Evolutionary conservation across 768 basidiomycete species (phyloP), one percentile per base, ranked within the genome.

Genomic region (Sarcodon aspratus): DNA sequence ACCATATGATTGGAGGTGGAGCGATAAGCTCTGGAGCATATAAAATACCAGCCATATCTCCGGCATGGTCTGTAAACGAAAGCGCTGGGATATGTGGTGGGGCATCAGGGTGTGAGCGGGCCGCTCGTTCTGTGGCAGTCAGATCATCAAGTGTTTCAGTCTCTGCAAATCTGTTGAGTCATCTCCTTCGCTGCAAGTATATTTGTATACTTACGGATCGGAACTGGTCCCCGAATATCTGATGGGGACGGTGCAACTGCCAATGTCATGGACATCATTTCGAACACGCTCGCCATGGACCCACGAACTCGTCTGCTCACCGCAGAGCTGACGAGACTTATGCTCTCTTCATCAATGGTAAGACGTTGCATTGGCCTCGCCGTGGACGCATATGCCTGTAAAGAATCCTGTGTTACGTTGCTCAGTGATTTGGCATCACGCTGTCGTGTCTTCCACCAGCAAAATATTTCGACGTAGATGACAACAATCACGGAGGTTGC

Each of bases 1-100:
- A 69, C 88, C 88, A 90, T 46, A 92, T 85, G 51, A 84, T 79
- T 1, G 86, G 87, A 15, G 75, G 68, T 13, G 86, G 85, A 10
- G 85, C 84, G 53, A 86, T 74, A 36, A 90, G 71, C 61, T 87
- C 87, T 1, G 87, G 85, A 4, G 88, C 85, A 59, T 90, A 92
- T 36, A 92, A 66, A 48, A 90, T 79, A 12, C 80, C 79, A 6
- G 77, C 74, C 75, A 85, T 81, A 56, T 86, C 82, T 57, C 84
- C 80, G 11, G 82, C 80, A 54, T 86, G 84, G 61, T 86, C 84
- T 1, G 76, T 71, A 56, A 88, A 85, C 6, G 82, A 68, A 21
- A 85, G 61, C 9, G 78, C 73, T 9, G 84, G 84, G 3, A 85
- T 71, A 54, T 74, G 82, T 9, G 84, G 82, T 33, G 85, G 84